These are phyloP conservation scores for Xylaria scruposa DNA, from an alignment of 495 filamentous ascomycete genomes.

Conservation along the genomic window DNA sequence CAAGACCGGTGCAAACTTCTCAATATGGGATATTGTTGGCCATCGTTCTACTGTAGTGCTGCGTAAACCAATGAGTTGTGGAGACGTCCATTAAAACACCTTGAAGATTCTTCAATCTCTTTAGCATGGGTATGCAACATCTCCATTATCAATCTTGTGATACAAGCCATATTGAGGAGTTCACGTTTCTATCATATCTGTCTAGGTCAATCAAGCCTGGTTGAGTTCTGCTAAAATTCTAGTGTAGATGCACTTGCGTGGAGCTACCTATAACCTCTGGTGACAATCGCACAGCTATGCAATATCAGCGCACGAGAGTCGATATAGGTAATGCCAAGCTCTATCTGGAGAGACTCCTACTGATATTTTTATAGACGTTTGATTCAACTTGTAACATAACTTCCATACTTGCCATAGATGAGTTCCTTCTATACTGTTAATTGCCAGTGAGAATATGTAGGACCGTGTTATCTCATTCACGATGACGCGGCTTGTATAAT, in stretches of 20 bases:
- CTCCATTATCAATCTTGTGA: not conserved
- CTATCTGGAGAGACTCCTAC: not conserved
- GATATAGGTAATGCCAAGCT: not conserved
- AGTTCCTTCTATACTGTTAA: not conserved
- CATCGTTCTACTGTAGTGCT: not conserved
- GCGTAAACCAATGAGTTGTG: not conserved
- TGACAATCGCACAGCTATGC: not conserved
- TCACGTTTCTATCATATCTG: not conserved
- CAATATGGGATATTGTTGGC: not conserved
- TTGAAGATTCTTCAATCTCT: not conserved
- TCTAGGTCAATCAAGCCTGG: not conserved
- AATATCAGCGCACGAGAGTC: not conserved
- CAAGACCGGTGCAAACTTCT: not conserved
- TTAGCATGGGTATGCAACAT: not conserved
- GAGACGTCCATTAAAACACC: too few relatives aligned
- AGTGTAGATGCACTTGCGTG: not conserved
- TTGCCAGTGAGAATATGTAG: not conserved
- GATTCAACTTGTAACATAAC: not conserved
- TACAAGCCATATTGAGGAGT: not conserved
- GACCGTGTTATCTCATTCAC: not conserved
- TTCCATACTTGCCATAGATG: not conserved
- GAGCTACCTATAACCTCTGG: not conserved
- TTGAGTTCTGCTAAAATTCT: not conserved
- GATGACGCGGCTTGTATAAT: constrained; percentile 3
- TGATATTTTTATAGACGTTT: not conserved